These are phyloP conservation scores for Rhizopogon roseolus DNA, from an alignment of 768 basidiomycete genomes.

Conservation along the genomic window DNA sequence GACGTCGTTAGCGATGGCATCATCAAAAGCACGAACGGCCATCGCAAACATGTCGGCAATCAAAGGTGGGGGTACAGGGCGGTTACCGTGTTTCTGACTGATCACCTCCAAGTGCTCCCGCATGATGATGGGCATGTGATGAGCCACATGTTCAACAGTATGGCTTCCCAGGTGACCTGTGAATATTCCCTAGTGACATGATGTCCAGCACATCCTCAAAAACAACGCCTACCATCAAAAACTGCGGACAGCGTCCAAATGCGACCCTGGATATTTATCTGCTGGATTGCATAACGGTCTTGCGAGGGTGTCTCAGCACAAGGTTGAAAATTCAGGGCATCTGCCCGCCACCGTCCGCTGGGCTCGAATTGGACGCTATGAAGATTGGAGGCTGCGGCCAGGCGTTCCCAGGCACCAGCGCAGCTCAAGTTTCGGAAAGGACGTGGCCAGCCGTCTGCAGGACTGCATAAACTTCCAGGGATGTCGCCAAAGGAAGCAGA, in stretches of 20 bases:
- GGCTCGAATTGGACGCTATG: slow-evolving; percentile 37
- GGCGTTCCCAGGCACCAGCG: slow-evolving; percentile 48
- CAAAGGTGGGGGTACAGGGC: slow-evolving; percentile 38
- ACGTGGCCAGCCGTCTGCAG: slow-evolving; percentile 65
- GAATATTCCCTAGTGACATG: neutral
- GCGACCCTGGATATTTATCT: slow-evolving; percentile 49
- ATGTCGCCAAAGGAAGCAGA: slow-evolving; percentile 58
- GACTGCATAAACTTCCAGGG: slow-evolving; percentile 55
- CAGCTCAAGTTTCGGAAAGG: slow-evolving; percentile 48
- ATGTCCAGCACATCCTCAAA: slow-evolving; percentile 4
- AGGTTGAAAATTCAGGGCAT: slow-evolving; percentile 67
- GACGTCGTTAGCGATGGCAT: slow-evolving; percentile 64
- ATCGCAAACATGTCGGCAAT: slow-evolving; percentile 54
- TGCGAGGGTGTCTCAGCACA: slow-evolving; percentile 50
- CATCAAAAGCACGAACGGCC: slow-evolving; percentile 58
- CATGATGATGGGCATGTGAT: slow-evolving; percentile 65
- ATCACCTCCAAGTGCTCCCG: slow-evolving; percentile 50
- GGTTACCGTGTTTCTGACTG: slow-evolving; percentile 30
- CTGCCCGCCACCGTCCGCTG: slow-evolving; percentile 38
- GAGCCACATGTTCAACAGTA: slow-evolving; percentile 64
- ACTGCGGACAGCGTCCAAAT: slow-evolving; percentile 66
- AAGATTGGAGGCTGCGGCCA: slow-evolving; percentile 47
- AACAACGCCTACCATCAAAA: slow-evolving; percentile 51
- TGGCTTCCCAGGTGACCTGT: slow-evolving; percentile 66
- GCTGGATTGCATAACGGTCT: slow-evolving; percentile 59